Evolutionary conservation across 352 stramenopile genomes (phyloP).

Genomic region (Pythium aquatile): DNA sequence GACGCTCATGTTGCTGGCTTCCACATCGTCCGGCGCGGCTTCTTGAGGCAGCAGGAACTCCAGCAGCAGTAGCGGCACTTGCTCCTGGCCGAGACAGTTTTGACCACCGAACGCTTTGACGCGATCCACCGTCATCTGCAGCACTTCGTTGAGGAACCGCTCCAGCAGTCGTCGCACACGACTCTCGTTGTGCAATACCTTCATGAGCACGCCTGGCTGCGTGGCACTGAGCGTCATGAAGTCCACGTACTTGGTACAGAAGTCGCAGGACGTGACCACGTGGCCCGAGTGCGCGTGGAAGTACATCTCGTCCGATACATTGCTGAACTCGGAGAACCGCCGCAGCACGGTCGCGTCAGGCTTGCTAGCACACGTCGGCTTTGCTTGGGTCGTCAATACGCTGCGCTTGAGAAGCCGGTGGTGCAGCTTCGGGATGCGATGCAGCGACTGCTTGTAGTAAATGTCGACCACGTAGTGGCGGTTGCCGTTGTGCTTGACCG

Average conservation of each 20-base stretch:
- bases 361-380: not conserved
- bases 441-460: constrained; percentile 12
- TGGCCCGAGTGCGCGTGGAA: constrained; percentile 21
- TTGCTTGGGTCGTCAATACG: not conserved
- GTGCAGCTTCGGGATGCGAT: constrained; percentile 10
- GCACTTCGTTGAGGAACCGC: constrained; percentile 19
- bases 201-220: constrained; percentile 14
- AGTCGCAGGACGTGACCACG: constrained; percentile 6
- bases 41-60: constrained; percentile 21
- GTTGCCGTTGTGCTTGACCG: constrained; percentile 9
- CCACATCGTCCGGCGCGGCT: not conserved
- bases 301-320: constrained; percentile 24
- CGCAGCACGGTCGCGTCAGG: constrained; percentile 8
- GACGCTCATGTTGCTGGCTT: constrained; percentile 8
- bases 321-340: constrained; percentile 25
- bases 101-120: constrained; percentile 16
- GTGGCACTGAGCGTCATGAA: constrained; percentile 8
- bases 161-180: constrained; percentile 14
- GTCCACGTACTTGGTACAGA: constrained; percentile 6
- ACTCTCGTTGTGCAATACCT: constrained; percentile 15
- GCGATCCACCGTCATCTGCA: constrained; percentile 8
- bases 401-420: not conserved
- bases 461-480: constrained; percentile 21
- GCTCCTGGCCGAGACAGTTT: constrained; percentile 17
- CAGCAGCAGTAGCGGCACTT: constrained; percentile 14